Conservation (phyloP, 768 basidiomycete species). For the Cytidiella melzeri region DNA sequence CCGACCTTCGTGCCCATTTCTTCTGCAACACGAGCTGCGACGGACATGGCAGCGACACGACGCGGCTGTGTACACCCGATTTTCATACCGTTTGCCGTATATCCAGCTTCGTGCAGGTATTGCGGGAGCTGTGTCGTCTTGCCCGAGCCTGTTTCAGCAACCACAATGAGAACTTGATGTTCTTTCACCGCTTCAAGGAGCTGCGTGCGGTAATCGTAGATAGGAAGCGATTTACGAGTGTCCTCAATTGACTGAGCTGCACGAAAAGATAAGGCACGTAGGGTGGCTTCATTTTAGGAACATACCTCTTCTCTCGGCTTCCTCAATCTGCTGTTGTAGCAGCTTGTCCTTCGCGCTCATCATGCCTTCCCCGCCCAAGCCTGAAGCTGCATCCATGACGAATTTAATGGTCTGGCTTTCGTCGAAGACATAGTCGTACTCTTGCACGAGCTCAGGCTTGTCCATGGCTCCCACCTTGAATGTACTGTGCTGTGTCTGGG, state of each 20-base stretch:
- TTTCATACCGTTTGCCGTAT: conserved; percentile 80
- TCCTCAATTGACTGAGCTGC: conserved; percentile 87
- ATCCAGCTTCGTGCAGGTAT: conserved; percentile 97
- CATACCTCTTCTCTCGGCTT: conserved; percentile 84
- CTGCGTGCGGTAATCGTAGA: conserved; percentile 82
- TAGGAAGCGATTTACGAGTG: conserved; percentile 88
- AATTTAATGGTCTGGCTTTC: conserved; percentile 96
- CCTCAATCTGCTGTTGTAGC: conserved; percentile 83
- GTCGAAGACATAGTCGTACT: conserved; percentile 97
- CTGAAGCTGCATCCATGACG: conserved; percentile 65
- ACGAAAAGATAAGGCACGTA: conserved; percentile 3
- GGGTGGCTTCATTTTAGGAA: conserved; percentile 1
- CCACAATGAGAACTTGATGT: conserved; percentile 94
- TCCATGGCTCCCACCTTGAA: conserved; percentile 93
- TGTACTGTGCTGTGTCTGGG: conserved; percentile 83
- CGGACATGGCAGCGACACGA: conserved; percentile 98
- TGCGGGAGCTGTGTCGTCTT: conserved; percentile 99
- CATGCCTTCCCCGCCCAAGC: conserved; percentile 52
- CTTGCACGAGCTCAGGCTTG: conserved; percentile 71
- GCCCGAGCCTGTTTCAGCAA: conserved; percentile 97
- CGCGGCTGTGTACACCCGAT: conserved; percentile 97
- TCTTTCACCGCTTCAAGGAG: conserved; percentile 85
- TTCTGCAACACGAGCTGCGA: conserved; percentile 97
- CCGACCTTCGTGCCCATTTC: conserved; percentile 98
- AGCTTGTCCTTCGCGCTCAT: conserved; percentile 84